Percentiles rank a stretch among this genome's conserved stretches.
phyloP scores from a whole-genome alignment of 805 yeast species.

The Debaryomyces castellii region DNA sequence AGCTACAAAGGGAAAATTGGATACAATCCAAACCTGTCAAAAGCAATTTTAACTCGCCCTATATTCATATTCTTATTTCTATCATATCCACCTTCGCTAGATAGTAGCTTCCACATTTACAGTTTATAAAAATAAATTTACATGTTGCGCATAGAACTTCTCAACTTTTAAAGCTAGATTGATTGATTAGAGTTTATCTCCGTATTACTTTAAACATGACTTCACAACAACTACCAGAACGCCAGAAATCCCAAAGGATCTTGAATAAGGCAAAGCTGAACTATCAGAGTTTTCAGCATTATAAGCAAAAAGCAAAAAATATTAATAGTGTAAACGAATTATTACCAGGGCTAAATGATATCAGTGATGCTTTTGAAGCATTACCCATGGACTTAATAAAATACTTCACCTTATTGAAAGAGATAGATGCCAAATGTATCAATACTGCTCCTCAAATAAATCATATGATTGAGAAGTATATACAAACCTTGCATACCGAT shows the following conservation, averaged over 20 bases:
- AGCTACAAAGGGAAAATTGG: too few species aligned
- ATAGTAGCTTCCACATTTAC: too few species aligned
- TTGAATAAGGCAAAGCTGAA: constrained; percentile 7
- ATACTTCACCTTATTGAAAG: constrained; percentile 84
- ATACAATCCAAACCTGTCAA: too few species aligned
- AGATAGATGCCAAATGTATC: constrained; percentile 92
- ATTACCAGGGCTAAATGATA: constrained; percentile 85
- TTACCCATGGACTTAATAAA: constrained; percentile 80
- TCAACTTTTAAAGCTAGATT: neutral
- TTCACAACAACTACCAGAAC: constrained; percentile 23
- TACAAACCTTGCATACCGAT: constrained; percentile 18
- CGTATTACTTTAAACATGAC: constrained; percentile 1
- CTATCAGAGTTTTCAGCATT: constrained; percentile 28
- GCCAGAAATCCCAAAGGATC: constrained; percentile 27
- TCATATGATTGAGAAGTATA: constrained; percentile 49
- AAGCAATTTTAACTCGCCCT: too few species aligned
- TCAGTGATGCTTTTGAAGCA: constrained; percentile 88
- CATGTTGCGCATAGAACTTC: neutral
- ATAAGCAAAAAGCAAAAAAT: constrained; percentile 32
- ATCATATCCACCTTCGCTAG: too few species aligned
- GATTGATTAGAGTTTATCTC: neutral
- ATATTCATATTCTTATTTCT: too few species aligned
- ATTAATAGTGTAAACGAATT: constrained; percentile 36
- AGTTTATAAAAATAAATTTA: neutral
- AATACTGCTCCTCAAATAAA: constrained; percentile 68